Conservation (phyloP, 495 filamentous ascomycete genomes). For the Podospora anserina region DNA sequence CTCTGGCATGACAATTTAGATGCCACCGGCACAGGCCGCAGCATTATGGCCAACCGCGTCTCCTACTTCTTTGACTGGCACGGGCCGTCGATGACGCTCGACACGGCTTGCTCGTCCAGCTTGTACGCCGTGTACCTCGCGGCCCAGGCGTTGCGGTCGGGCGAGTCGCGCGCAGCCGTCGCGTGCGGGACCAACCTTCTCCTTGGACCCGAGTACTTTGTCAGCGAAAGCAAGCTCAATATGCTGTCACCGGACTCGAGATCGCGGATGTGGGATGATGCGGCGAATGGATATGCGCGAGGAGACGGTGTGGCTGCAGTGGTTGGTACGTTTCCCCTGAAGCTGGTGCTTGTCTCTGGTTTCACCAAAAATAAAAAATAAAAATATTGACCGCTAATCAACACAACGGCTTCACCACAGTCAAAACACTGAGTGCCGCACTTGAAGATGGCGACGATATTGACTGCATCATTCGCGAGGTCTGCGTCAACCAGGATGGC, state of each 20-base stretch:
- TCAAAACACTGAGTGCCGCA: constrained; percentile 13
- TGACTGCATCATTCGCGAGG: constrained; percentile 54
- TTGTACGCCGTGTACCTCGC: constrained; percentile 45
- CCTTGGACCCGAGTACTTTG: constrained; percentile 42
- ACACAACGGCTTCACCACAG: constrained; percentile 55
- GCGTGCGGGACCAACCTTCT: constrained; percentile 49
- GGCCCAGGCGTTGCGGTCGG: constrained; percentile 21
- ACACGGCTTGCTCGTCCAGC: constrained; percentile 56
- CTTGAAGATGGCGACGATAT: constrained; percentile 47
- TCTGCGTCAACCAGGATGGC: constrained; percentile 56
- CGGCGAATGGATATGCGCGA: too few relatives aligned
- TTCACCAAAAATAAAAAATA: too few relatives aligned
- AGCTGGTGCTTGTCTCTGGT: too few relatives aligned
- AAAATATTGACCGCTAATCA: too few relatives aligned
- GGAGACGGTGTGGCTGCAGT: too few relatives aligned
- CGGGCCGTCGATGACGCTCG: constrained; percentile 42
- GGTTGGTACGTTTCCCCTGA: too few relatives aligned
- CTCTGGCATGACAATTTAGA: constrained; percentile 6
- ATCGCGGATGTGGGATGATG: too few relatives aligned
- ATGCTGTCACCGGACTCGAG: too few relatives aligned
- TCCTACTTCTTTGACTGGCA: constrained; percentile 49
- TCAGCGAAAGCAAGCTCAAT: too few relatives aligned
- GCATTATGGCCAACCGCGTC: constrained; percentile 46
- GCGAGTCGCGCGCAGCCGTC: constrained; percentile 38
- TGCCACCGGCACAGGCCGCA: constrained; percentile 24